Conservation (phyloP, 2,329 filamentous ascomycete species). For the Ascochyta clinopodiicola region DNA sequence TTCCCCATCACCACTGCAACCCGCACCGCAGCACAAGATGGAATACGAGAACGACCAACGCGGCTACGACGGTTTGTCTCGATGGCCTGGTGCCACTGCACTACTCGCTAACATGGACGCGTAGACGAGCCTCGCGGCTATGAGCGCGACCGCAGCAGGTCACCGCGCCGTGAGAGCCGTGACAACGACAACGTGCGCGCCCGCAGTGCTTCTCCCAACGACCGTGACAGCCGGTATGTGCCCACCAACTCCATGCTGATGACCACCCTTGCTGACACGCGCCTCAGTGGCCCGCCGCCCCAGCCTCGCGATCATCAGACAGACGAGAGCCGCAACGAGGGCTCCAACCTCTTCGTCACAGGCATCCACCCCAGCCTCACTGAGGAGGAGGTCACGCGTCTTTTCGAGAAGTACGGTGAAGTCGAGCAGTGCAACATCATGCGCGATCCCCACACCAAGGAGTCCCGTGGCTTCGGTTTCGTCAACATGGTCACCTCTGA, state of each 20-base stretch:
- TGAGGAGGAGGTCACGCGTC: conserved; percentile 87
- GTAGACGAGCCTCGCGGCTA: conserved; percentile 66
- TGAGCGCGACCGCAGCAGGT: conserved; percentile 71
- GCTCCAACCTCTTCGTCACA: conserved; percentile 98
- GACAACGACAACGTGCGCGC: conserved; percentile 62
- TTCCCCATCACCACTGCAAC: conserved; percentile 29
- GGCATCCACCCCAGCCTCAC: conserved; percentile 93
- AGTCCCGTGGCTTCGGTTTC: conserved; percentile 98
- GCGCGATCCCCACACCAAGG: conserved; percentile 97
- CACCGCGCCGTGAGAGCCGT: conserved; percentile 62
- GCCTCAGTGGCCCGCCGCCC: conserved; percentile 55
- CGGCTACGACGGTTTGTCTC: conserved; percentile 68
- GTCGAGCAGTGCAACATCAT: conserved; percentile 99
- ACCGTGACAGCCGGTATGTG: conserved; percentile 55
- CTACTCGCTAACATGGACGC: conserved; percentile 31
- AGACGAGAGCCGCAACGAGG: conserved; percentile 86
- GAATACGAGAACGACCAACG: conserved; percentile 72
- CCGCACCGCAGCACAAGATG: conserved; percentile 55
- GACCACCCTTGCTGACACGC: conserved; percentile 23
- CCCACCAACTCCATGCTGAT: not conserved
- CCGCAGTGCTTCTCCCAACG: conserved; percentile 70
- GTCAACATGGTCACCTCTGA: conserved; percentile 98
- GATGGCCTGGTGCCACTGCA: conserved; percentile 12
- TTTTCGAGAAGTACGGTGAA: conserved; percentile 98
- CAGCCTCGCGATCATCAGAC: conserved; percentile 65